Evolutionary conservation across 768 basidiomycete species (phyloP).

Genomic region (Asterophora parasitica): DNA sequence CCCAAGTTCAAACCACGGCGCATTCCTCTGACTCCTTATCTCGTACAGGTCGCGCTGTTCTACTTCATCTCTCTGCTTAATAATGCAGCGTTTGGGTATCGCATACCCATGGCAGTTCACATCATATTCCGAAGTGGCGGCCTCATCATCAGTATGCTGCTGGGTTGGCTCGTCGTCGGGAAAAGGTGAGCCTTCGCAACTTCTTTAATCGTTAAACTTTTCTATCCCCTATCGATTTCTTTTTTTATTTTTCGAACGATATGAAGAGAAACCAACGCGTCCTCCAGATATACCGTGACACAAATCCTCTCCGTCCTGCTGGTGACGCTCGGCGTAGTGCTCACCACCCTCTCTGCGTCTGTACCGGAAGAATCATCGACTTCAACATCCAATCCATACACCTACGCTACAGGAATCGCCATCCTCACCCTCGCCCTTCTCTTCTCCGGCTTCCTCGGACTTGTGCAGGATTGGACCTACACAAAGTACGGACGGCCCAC

Average conservation of each 20-base stretch:
- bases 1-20: constrained; percentile 56
- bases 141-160: constrained; percentile 74
- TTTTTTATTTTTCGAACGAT: neutral
- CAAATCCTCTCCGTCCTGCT: constrained; percentile 77
- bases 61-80: constrained; percentile 78
- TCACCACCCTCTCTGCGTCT: constrained; percentile 79
- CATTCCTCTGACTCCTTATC: constrained; percentile 70
- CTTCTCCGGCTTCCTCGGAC: constrained; percentile 75
- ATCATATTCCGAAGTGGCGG: constrained; percentile 93
- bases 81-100: constrained; percentile 85
- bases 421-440: constrained; percentile 76
- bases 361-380: constrained; percentile 22
- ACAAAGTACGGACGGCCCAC: constrained; percentile 30
- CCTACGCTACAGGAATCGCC: constrained; percentile 66
- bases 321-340: constrained; percentile 72
- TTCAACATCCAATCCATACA: constrained; percentile 23
- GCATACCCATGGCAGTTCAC: constrained; percentile 88
- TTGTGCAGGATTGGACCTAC: constrained; percentile 82
- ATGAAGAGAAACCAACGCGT: constrained; percentile 14
- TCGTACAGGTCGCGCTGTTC: constrained; percentile 79
- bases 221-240: neutral
- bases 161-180: constrained; percentile 64
- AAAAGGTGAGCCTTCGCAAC: constrained; percentile 45
- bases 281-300: constrained; percentile 48
- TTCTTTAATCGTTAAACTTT: neutral